These are phyloP conservation scores for Solanum pennellii DNA, from an alignment of 257 asterid species.

Conservation along the genomic window DNA sequence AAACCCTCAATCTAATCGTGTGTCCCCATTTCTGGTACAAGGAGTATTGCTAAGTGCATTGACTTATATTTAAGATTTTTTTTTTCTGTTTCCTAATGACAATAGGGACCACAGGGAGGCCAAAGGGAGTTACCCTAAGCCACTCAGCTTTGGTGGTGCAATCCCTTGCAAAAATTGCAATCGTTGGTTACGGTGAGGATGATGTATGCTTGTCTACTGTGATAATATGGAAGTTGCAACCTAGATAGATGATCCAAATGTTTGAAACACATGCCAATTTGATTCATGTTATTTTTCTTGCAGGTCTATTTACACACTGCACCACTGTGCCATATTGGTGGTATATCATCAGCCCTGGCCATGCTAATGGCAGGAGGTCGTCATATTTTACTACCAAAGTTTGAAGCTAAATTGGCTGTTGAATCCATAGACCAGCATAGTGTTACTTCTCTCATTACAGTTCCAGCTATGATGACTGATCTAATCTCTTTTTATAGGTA, in stretches of 20 bases:
- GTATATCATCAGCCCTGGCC: constrained; percentile 89
- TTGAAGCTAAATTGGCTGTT: constrained; percentile 48
- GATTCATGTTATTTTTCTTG: not conserved
- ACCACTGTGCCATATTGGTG: constrained; percentile 90
- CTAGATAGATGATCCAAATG: not conserved
- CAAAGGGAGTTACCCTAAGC: constrained; percentile 73
- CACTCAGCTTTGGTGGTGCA: constrained; percentile 70
- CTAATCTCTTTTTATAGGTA: constrained; percentile 48
- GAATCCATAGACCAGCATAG: constrained; percentile 45
- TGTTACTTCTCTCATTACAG: constrained; percentile 71
- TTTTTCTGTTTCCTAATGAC: constrained; percentile 4
- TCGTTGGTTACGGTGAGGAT: constrained; percentile 63
- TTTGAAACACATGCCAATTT: not conserved
- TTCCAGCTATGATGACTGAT: constrained; percentile 94
- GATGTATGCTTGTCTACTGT: constrained; percentile 36
- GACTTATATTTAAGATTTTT: not conserved
- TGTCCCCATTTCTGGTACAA: not conserved
- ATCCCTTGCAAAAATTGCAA: constrained; percentile 80
- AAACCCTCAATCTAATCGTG: not conserved
- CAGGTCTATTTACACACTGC: constrained; percentile 84
- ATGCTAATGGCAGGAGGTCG: constrained; percentile 80
- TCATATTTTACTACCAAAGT: constrained; percentile 66
- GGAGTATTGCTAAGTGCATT: not conserved
- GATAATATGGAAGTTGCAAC: not conserved
- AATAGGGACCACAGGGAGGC: constrained; percentile 85